phyloP scores from a whole-genome alignment of 306 rosid genomes.

The Quercus variabilis region DNA sequence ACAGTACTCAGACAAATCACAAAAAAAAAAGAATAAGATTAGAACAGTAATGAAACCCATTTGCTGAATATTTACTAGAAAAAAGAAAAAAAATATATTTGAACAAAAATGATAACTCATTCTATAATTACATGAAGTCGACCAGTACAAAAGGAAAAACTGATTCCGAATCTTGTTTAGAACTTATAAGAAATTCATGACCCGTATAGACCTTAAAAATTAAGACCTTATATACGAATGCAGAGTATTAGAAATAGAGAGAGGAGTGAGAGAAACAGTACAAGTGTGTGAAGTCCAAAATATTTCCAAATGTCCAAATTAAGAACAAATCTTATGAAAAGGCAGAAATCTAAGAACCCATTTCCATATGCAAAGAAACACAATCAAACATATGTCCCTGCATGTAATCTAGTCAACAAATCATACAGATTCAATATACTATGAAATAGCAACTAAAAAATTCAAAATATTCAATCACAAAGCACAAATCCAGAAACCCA shows the following conservation, averaged over 20 bases:
- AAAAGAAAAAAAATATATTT: neutral
- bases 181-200: neutral
- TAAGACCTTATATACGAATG: neutral
- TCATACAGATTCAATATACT: neutral
- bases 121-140: neutral
- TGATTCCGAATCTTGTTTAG: neutral
- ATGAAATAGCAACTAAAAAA: neutral
- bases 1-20: neutral
- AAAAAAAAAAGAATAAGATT: neutral
- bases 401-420: neutral
- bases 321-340: neutral
- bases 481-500: constrained; percentile 16
- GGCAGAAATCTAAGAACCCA: constrained; percentile 8
- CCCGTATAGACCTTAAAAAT: neutral
- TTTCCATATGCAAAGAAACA: neutral
- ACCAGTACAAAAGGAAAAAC: neutral
- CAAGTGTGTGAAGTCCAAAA: constrained; percentile 1
- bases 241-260: neutral
- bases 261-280: neutral
- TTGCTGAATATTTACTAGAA: neutral
- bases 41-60: neutral
- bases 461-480: neutral
- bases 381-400: neutral
- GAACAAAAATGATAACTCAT: neutral
- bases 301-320: neutral